These are phyloP conservation scores for Rhizopogon vulgaris DNA, from an alignment of 768 basidiomycete species.

Conservation along the genomic window DNA sequence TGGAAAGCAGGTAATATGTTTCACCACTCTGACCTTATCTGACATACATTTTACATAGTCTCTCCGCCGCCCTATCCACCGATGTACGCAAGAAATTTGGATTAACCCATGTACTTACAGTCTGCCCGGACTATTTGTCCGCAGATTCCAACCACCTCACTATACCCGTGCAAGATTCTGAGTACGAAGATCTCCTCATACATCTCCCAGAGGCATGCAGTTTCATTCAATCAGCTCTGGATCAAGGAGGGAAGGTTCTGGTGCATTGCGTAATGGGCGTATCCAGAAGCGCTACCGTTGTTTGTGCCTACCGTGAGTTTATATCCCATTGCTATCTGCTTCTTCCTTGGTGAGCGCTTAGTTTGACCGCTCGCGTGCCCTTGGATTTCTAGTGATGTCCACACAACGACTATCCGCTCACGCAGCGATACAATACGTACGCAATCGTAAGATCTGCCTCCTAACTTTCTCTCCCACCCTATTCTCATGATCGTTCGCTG, in stretches of 20 bases:
- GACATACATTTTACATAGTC: slow-evolving; percentile 10
- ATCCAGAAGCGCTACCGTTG: slow-evolving; percentile 59
- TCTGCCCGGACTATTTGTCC: slow-evolving; percentile 49
- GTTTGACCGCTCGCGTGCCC: not conserved
- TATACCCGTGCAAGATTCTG: slow-evolving; percentile 36
- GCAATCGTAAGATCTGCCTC: slow-evolving; percentile 34
- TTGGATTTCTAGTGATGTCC: slow-evolving; percentile 41
- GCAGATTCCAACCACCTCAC: slow-evolving; percentile 31
- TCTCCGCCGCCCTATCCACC: slow-evolving; percentile 27
- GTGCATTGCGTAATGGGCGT: slow-evolving; percentile 74
- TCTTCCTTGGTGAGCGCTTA: slow-evolving; percentile 1
- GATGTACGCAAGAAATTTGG: slow-evolving; percentile 27
- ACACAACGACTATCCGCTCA: slow-evolving; percentile 34
- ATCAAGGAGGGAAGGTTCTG: slow-evolving; percentile 47
- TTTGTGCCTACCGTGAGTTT: slow-evolving; percentile 48
- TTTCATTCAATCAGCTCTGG: slow-evolving; percentile 59
- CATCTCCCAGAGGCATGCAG: slow-evolving; percentile 51
- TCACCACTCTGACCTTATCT: slow-evolving; percentile 1
- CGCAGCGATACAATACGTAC: slow-evolving; percentile 44
- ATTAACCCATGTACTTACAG: slow-evolving; percentile 51
- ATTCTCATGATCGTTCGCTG: slow-evolving; percentile 9
- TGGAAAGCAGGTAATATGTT: slow-evolving; percentile 25
- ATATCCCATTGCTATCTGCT: not conserved
- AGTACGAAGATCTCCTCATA: slow-evolving; percentile 55
- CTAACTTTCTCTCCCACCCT: not conserved